Conservation (phyloP, 2,329 filamentous ascomycete genomes). For the Clonostachys sp. region DNA sequence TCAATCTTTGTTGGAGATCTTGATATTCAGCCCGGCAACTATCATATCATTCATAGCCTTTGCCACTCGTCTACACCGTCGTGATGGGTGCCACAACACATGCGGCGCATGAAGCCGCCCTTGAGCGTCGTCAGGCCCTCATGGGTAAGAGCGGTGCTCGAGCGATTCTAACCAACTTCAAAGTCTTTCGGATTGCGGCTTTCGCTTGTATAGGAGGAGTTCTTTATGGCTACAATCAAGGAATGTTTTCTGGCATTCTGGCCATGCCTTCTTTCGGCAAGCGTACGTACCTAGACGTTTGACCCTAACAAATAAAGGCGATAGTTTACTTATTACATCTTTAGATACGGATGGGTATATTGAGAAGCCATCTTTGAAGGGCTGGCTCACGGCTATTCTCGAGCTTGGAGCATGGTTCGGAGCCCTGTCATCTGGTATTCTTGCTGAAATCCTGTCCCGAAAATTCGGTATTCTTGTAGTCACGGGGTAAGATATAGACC, state of each 20-base stretch:
- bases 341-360: slow-evolving; percentile 49
- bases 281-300: slow-evolving; percentile 27
- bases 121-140: slow-evolving; percentile 44
- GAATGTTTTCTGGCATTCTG: slow-evolving; percentile 55
- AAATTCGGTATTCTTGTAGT: slow-evolving; percentile 68
- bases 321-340: background rate
- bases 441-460: slow-evolving; percentile 66
- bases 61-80: too few species aligned
- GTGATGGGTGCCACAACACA: too few species aligned
- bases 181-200: slow-evolving; percentile 54
- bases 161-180: slow-evolving; percentile 54
- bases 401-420: slow-evolving; percentile 78
- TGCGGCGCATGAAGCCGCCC: slow-evolving; percentile 41
- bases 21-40: too few species aligned
- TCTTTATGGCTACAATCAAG: slow-evolving; percentile 70
- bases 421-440: slow-evolving; percentile 61
- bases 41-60: too few species aligned
- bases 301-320: background rate
- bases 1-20: too few species aligned
- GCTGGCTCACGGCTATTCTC: slow-evolving; percentile 62
- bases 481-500: slow-evolving; percentile 19
- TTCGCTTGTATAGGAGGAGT: slow-evolving; percentile 61
- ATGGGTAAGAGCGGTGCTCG: slow-evolving; percentile 47
- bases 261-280: slow-evolving; percentile 49
- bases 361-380: slow-evolving; percentile 48